Evolutionary conservation across 805 yeast genomes (phyloP), one percentile per base, ranked within the genome.

Genomic region (Nakazawaea sp.): DNA sequence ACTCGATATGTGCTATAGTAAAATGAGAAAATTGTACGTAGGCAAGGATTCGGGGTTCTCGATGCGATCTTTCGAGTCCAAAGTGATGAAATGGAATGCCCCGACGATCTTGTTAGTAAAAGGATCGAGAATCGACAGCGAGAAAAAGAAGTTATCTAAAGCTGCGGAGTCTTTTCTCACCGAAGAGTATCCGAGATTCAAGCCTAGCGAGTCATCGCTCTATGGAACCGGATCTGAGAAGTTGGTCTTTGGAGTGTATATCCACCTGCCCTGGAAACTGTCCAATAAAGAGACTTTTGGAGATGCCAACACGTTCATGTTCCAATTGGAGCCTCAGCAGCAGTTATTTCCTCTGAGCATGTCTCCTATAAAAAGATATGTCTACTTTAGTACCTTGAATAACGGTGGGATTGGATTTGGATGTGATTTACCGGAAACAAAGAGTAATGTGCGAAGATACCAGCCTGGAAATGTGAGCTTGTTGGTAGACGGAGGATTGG

Each of bases 31-130:
- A 46, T 66, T 89, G 9, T 89, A 80, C 48, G 64, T 70, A 7
- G 96, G 94, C 0, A 62, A 86, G 8, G 81, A 75, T 33, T 66
- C 78, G 34, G 97, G 97, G 2, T 90, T 84, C 53, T 85, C 96
- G 0, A 85, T 89, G 71, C 62, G 95, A 21, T 81, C 96, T 0
- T 70, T 90, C 41, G 96, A 89, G 57, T 72, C 81, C 39, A 85
- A 80, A 44, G 82, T 81, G 0, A 76, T 86, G 63, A 86, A 88
- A 48, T 90, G 97, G 96, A 78, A 75, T 47, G 92, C 95, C 0
- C 95, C 96, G 0, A 75, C 95, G 0, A 53, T 90, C 1, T 46
- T 89, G 7, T 42, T 89, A 0, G 63, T 90, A 0, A 70, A 75
- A 3, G 97, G 97, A 0, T 70, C 66, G 46, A 53, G 75, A 32